These are phyloP conservation scores for Sechiopsis laciniata DNA, from an alignment of 306 rosid species.

Conservation along the genomic window DNA sequence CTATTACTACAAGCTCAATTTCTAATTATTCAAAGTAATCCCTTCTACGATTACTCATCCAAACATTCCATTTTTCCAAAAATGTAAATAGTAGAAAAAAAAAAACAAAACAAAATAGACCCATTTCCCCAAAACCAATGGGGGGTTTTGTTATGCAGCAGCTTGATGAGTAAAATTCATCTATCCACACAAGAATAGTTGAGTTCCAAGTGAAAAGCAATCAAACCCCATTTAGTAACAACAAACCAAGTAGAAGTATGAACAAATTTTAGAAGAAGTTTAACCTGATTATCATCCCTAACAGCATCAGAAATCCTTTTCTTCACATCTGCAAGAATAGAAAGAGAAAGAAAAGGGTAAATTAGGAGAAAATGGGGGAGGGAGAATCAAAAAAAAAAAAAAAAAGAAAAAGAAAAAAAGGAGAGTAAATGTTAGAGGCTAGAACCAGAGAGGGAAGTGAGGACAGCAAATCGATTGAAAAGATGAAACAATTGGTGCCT, in stretches of 20 bases:
- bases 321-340: constrained; percentile 47
- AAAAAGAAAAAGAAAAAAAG: background rate
- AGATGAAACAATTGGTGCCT: constrained; percentile 62
- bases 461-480: constrained; percentile 51
- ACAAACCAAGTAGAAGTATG: too few species aligned
- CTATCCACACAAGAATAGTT: background rate
- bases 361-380: background rate
- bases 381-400: too few species aligned
- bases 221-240: background rate
- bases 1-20: too few species aligned
- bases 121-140: background rate
- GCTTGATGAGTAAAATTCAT: background rate
- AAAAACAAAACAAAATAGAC: background rate
- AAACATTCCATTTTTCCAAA: too few species aligned
- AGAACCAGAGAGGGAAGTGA: constrained; percentile 66
- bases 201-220: background rate
- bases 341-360: background rate
- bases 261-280: background rate
- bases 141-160: background rate
- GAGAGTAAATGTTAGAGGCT: background rate
- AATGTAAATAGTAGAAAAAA: background rate
- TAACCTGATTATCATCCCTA: constrained; percentile 59
- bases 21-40: too few species aligned
- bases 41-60: too few species aligned
- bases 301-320: constrained; percentile 66